These are phyloP conservation scores for Aspergillus luchuensis DNA, from an alignment of 2,329 filamentous ascomycete species.

Conservation along the genomic window DNA sequence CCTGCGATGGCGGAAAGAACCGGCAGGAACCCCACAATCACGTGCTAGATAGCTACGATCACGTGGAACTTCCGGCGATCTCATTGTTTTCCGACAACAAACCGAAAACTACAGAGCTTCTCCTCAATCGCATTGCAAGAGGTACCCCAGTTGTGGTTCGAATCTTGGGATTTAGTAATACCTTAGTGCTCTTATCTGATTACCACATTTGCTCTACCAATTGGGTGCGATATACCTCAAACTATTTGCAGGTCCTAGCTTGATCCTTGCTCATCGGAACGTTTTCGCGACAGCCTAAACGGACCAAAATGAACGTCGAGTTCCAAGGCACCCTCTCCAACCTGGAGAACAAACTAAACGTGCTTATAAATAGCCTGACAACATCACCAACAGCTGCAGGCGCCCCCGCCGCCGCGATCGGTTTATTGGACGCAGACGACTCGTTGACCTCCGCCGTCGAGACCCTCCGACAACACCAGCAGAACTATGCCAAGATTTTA, in stretches of 20 bases:
- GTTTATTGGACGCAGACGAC: constrained; percentile 47
- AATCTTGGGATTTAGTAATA: too few species aligned
- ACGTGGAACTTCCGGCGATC: neutral
- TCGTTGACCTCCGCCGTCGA: constrained; percentile 43
- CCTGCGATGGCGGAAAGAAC: neutral
- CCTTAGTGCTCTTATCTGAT: neutral
- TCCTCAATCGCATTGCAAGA: neutral
- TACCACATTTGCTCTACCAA: neutral
- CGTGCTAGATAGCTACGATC: neutral
- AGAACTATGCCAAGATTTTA: constrained; percentile 47
- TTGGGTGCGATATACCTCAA: neutral
- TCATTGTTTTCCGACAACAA: neutral
- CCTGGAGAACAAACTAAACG: constrained; percentile 47
- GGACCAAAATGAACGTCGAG: constrained; percentile 41
- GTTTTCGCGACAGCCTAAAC: neutral
- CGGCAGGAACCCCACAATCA: neutral
- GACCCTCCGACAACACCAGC: constrained; percentile 47
- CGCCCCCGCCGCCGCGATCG: constrained; percentile 44
- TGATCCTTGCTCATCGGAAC: neutral
- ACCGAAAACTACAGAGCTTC: neutral
- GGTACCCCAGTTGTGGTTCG: neutral
- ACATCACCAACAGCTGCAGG: constrained; percentile 47
- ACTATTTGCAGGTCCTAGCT: neutral
- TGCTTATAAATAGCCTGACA: constrained; percentile 44
- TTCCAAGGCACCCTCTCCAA: constrained; percentile 43